Base-by-base conservation (phyloP, 2,329 filamentous ascomycete species). In the Diaporthe citri region DNA sequence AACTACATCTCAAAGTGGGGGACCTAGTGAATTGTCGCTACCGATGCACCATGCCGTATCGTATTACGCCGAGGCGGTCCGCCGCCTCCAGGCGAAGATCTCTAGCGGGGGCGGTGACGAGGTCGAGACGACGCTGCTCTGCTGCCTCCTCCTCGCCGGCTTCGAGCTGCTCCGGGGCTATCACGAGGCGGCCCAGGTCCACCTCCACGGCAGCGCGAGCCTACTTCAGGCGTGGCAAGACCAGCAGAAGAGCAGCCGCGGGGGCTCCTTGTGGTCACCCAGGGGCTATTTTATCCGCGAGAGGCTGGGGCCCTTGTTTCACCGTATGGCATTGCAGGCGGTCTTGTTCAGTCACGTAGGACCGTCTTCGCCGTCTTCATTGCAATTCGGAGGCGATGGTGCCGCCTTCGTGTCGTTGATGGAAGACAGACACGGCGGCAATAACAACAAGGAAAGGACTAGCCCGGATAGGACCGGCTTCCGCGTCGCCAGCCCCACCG, bases 401-500 rank as follows among this genome's bases (percentile, higher is more conserved):
- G 51, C 51, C 51, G 15, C 13, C 51, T 28, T 55, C n/a, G 51
- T 15, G 22, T 1, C 10, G 1, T 52, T 22, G 5, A 17, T 52
- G 10, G 36, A 39, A 39, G 12, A 13, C 36, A 39, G 3, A 1
- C 12, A 39, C 12, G 10, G 1, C 12, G 4, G 2, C 0, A 28
- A 15, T 1, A 15, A 13, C n/a, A 52, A 28, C 0, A 52, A 13
- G 10, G 10, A 52, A 28, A 13, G 13, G n/a, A 9, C 17, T 7
- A 7, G 12, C 7, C 5, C 51, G 9, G 25, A 28, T 1, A 8
- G 1, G 5, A 5, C n/a, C 1, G n/a, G n/a, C 0, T 6, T 55
- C 25, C n/a, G 51, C n/a, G n/a, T 55, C n/a, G 22, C 9, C n/a
- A 55, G 51, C n/a, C 51, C 51, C 0, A 55, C 51, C 2, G 51